Evolutionary conservation across 2,329 filamentous ascomycete genomes (phyloP).

Genomic region (Laburnicola sp.): DNA sequence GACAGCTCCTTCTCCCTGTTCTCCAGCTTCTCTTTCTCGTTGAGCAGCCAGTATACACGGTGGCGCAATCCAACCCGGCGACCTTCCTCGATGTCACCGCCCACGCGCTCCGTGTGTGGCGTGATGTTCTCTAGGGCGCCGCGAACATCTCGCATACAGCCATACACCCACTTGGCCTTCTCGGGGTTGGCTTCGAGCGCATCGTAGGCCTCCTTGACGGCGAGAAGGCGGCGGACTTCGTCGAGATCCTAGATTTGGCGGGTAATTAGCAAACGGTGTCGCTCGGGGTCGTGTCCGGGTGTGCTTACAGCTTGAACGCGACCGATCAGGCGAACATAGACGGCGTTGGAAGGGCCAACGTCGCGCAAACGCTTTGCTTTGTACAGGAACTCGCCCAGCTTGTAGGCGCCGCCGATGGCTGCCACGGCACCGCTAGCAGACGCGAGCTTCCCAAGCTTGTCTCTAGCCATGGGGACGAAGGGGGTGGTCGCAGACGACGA

Average conservation of each 20-base stretch:
- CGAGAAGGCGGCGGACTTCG: slow-evolving; percentile 43
- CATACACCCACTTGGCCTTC: slow-evolving; percentile 46
- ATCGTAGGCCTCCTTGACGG: slow-evolving; percentile 43
- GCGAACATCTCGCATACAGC: slow-evolving; percentile 41
- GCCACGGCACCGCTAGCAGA: slow-evolving; percentile 37
- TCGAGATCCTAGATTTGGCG: slow-evolving; percentile 32
- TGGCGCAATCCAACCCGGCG: slow-evolving; percentile 42
- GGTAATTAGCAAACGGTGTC: background rate
- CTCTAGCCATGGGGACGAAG: slow-evolving; percentile 34
- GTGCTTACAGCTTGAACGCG: slow-evolving; percentile 31
- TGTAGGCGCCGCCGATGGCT: slow-evolving; percentile 44
- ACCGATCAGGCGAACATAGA: slow-evolving; percentile 45
- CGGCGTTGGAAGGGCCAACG: slow-evolving; percentile 42
- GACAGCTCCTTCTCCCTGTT: slow-evolving; percentile 43
- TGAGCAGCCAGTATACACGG: slow-evolving; percentile 44
- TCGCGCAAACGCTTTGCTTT: slow-evolving; percentile 43
- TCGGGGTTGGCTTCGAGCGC: slow-evolving; percentile 42
- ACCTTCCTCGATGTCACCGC: slow-evolving; percentile 38
- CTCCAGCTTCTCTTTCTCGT: slow-evolving; percentile 47
- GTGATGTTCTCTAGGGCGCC: slow-evolving; percentile 44
- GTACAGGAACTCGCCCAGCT: slow-evolving; percentile 43
- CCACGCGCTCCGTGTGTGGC: slow-evolving; percentile 43
- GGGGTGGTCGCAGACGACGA: background rate
- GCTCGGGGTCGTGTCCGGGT: background rate
- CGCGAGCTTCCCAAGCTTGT: slow-evolving; percentile 31